Evolutionary conservation across 148 eudicot genomes (phyloP).

Genomic region (Silene latifolia): DNA sequence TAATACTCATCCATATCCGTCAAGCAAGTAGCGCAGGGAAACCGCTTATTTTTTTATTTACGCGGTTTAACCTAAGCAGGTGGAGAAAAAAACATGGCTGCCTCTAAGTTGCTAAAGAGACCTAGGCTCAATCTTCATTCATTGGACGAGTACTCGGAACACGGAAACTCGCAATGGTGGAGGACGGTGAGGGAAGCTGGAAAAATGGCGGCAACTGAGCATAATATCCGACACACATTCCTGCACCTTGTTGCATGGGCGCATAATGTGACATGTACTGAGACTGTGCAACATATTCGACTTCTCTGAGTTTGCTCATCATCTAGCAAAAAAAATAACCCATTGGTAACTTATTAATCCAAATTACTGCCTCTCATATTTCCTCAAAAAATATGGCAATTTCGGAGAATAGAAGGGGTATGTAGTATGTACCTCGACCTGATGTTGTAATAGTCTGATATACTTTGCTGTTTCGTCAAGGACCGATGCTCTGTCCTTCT

Average conservation of each 20-base stretch:
- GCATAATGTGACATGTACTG: background rate
- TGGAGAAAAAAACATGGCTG: too few relatives aligned
- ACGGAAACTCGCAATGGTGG: background rate
- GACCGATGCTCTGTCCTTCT: background rate
- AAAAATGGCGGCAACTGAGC: background rate
- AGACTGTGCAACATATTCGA: background rate
- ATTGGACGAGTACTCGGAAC: background rate
- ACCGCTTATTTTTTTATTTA: too few relatives aligned
- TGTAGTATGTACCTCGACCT: conserved; percentile 1
- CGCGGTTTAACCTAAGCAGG: too few relatives aligned
- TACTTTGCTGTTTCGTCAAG: conserved; percentile 6
- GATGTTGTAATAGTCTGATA: conserved; percentile 1
- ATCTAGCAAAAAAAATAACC: background rate
- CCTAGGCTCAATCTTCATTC: background rate
- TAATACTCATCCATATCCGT: too few relatives aligned
- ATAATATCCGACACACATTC: too few relatives aligned
- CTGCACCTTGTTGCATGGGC: too few relatives aligned
- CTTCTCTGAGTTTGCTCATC: background rate
- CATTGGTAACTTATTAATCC: too few relatives aligned
- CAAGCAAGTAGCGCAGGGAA: too few relatives aligned
- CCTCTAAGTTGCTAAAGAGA: background rate
- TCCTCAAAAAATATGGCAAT: too few relatives aligned
- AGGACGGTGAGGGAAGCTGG: background rate
- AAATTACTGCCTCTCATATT: too few relatives aligned
- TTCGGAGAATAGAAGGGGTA: too few relatives aligned